Conservation (phyloP, 2,329 filamentous ascomycete genomes). For the Byssothecium circinans region DNA sequence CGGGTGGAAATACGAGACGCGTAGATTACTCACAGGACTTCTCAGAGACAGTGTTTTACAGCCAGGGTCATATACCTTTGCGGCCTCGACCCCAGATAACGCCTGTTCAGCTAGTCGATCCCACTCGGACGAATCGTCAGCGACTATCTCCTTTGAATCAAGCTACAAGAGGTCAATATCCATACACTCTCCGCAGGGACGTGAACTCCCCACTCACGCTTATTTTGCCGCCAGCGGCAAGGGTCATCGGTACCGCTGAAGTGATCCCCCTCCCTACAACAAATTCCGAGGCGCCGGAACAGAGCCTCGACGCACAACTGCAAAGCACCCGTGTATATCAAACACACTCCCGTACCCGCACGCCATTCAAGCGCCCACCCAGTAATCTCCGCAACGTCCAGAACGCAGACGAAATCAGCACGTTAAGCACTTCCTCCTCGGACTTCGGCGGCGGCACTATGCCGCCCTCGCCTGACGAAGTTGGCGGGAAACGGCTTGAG, state of each 20-base stretch:
- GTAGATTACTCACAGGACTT: conserved; percentile 2
- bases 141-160: too few species aligned
- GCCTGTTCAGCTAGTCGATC: too few species aligned
- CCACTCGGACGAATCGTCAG: too few species aligned
- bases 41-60: conserved; percentile 14
- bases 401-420: background rate
- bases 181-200: too few species aligned
- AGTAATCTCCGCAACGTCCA: background rate
- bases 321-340: background rate
- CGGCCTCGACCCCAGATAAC: too few species aligned
- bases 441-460: background rate
- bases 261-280: too few species aligned
- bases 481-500: conserved; percentile 7
- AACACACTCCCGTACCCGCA: background rate
- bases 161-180: too few species aligned
- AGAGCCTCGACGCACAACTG: background rate
- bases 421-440: background rate
- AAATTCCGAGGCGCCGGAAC: background rate
- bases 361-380: background rate
- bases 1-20: background rate
- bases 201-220: too few species aligned
- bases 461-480: background rate
- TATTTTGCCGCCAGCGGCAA: too few species aligned
- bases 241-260: background rate
- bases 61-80: background rate